Evolutionary conservation across 1,284 basidiomycete species (phyloP).

Genomic region (Cryptococcus jaspeensis): DNA sequence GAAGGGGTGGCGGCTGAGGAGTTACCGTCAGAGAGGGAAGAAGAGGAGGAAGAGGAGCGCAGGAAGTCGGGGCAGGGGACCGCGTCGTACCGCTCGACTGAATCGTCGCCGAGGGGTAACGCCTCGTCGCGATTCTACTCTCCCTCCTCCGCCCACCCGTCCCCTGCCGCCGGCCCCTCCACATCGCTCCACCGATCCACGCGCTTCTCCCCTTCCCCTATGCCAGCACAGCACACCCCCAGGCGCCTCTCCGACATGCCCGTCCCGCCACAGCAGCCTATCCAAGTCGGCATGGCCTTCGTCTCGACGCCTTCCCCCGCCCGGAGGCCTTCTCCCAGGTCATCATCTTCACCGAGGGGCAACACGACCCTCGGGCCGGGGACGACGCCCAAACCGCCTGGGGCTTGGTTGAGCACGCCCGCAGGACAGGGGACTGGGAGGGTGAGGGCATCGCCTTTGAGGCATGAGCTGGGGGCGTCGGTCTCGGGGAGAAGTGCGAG

Average conservation of each 20-base stretch:
- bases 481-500: background rate
- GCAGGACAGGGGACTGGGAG: background rate
- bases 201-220: background rate
- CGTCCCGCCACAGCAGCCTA: constrained; percentile 11
- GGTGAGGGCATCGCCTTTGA: background rate
- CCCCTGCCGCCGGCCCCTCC: background rate
- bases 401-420: constrained; percentile 21
- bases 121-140: background rate
- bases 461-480: constrained; percentile 1
- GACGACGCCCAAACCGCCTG: constrained; percentile 26
- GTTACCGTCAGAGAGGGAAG: background rate
- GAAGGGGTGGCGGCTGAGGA: background rate
- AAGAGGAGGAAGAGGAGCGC: background rate
- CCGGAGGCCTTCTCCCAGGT: background rate
- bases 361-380: constrained; percentile 2
- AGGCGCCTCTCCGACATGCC: constrained; percentile 4
- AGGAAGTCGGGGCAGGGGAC: background rate
- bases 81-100: too few relatives aligned
- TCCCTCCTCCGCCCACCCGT: background rate
- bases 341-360: background rate
- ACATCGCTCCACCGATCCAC: background rate
- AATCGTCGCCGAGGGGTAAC: background rate
- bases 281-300: constrained; percentile 13
- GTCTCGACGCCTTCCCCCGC: background rate
- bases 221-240: background rate